A percentile compares a stretch with the other conserved stretches of the same genome.
Conservation (phyloP, 73 alveolate genomes). For the Paramecium primaurelia region DNA sequence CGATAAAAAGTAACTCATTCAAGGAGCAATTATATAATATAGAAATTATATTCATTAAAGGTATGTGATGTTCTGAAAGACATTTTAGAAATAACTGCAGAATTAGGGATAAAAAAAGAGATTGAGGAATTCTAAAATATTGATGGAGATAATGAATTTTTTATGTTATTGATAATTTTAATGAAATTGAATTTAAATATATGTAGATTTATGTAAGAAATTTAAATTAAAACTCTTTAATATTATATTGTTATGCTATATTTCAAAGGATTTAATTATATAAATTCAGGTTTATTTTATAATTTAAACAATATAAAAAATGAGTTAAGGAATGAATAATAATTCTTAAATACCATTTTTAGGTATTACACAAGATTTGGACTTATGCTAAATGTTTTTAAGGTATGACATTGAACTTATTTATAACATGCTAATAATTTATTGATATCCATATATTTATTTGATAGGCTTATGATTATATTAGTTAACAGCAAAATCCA, state of each 20-base stretch:
- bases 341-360: not conserved
- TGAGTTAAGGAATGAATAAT: conserved; percentile 19
- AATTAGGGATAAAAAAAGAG: not conserved
- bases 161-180: not conserved
- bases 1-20: not conserved
- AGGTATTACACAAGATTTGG: not conserved
- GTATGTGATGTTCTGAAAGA: conserved; percentile 63
- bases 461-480: not conserved
- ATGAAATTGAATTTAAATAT: not conserved
- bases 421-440: not conserved
- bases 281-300: not conserved
- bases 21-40: not conserved
- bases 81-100: conserved; percentile 69
- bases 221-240: not conserved
- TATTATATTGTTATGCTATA: not conserved
- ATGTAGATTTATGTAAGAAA: not conserved
- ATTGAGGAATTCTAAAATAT: not conserved
- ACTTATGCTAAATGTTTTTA: not conserved
- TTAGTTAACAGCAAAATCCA: not conserved
- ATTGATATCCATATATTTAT: not conserved
- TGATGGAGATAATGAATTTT: not conserved
- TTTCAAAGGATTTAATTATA: not conserved
- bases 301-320: not conserved
- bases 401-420: not conserved
- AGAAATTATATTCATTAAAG: not conserved